These are phyloP conservation scores for Fusarium anguioides DNA, from an alignment of 2,329 filamentous ascomycete species.

Conservation along the genomic window DNA sequence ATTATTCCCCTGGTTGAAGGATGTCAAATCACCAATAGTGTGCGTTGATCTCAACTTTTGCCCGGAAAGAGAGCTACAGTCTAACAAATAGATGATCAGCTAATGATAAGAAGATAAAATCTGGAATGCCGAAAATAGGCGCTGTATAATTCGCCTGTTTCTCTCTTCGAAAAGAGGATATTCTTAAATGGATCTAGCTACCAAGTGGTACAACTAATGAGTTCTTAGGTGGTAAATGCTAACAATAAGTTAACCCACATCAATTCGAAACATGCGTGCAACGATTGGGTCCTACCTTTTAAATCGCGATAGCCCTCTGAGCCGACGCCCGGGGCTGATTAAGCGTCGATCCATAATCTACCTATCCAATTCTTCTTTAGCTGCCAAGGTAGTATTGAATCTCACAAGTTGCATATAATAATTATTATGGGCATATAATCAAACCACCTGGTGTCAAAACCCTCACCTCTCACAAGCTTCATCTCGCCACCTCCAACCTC, in stretches of 20 bases:
- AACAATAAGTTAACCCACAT: background rate
- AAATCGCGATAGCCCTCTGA: background rate
- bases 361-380: conserved; percentile 9
- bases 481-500: conserved; percentile 1
- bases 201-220: background rate
- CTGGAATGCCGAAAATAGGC: background rate
- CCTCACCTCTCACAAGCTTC: background rate
- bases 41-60: conserved; percentile 64
- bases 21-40: too few relatives aligned
- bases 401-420: background rate
- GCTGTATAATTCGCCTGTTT: background rate
- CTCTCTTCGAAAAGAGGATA: background rate
- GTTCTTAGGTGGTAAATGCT: too few relatives aligned
- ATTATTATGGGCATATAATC: background rate
- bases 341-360: conserved; percentile 10
- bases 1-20: conserved; percentile 68
- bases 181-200: background rate
- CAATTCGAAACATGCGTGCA: background rate
- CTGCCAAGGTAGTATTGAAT: background rate
- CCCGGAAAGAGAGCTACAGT: conserved; percentile 63
- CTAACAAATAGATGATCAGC: conserved; percentile 34
- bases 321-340: conserved; percentile 10
- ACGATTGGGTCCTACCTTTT: background rate
- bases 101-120: too few relatives aligned
- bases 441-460: background rate